Percentiles rank a stretch among this genome's conserved stretches.
Conservation (phyloP, 108 stramenopile genomes). For the Cyclotella cryptica region DNA sequence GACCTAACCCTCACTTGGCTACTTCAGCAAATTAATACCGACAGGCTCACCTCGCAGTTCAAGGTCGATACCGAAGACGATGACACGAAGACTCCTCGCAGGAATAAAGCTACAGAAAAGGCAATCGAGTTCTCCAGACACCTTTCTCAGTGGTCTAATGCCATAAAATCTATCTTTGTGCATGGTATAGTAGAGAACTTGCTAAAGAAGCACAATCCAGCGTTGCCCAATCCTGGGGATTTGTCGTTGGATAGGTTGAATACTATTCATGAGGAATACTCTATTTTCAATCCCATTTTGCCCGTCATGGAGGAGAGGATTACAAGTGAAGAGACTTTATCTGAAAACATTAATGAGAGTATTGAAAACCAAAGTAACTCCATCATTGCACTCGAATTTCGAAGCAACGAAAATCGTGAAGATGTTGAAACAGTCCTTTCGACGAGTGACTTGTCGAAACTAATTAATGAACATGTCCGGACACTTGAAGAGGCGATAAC, state of each 20-base stretch:
- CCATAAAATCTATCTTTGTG: conserved; percentile 17
- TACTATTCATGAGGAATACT: conserved; percentile 11
- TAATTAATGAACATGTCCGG: conserved; percentile 39
- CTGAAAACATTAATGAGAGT: not conserved
- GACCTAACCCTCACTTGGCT: conserved; percentile 79
- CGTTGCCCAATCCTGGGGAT: conserved; percentile 13
- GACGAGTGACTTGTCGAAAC: conserved; percentile 29
- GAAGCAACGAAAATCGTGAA: conserved; percentile 6
- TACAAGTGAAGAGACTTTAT: not conserved
- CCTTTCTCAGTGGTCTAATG: conserved; percentile 43
- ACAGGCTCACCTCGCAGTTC: conserved; percentile 42
- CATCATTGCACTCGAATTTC: not conserved
- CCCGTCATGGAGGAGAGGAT: conserved; percentile 59
- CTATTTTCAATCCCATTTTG: conserved; percentile 67
- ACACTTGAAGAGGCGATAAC: conserved; percentile 31
- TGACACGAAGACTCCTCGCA: conserved; percentile 68
- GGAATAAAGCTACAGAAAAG: conserved; percentile 64
- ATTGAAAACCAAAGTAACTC: conserved; percentile 5
- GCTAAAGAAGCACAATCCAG: conserved; percentile 41
- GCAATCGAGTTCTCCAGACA: conserved; percentile 54
- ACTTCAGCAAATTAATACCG: conserved; percentile 58
- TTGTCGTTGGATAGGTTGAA: not conserved
- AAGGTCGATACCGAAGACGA: conserved; percentile 58
- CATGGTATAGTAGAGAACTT: not conserved
- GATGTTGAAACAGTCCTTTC: conserved; percentile 21